Conservation (phyloP, 2,329 filamentous ascomycete genomes). For the Fusarium sp. region DNA sequence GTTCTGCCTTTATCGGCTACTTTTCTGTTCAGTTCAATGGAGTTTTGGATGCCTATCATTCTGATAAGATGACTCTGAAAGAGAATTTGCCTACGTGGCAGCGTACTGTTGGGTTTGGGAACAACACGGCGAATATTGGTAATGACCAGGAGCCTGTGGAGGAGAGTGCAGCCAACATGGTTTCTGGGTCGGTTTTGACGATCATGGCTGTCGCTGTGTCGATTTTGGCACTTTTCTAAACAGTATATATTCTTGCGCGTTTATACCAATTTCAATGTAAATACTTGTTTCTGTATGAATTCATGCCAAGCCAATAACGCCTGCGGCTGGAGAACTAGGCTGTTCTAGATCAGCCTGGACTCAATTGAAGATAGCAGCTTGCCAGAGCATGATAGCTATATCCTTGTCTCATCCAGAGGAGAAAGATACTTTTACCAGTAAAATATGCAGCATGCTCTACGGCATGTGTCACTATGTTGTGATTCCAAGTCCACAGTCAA, state of each 20-base stretch:
- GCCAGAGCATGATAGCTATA: too few relatives aligned
- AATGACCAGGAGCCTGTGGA: not conserved
- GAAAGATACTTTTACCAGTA: too few relatives aligned
- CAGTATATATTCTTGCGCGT: rapidly evolving
- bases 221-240: not conserved
- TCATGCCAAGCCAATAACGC: not conserved
- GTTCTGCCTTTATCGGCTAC: not conserved
- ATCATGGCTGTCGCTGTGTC: not conserved
- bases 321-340: not conserved
- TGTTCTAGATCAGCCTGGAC: not conserved
- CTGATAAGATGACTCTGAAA: not conserved
- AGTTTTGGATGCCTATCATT: not conserved
- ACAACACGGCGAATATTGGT: not conserved
- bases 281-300: not conserved
- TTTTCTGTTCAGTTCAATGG: not conserved
- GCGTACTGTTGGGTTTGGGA: slow-evolving; percentile 8
- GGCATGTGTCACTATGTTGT: too few relatives aligned
- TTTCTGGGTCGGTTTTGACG: rapidly evolving
- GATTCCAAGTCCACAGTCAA: too few relatives aligned
- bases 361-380: too few relatives aligned
- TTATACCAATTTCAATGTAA: not conserved
- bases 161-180: not conserved
- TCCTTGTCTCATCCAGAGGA: too few relatives aligned
- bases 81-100: not conserved
- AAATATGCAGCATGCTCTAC: too few relatives aligned